These are phyloP conservation scores for Pseudomassariella vexata DNA, from an alignment of 2,329 filamentous ascomycete species.

Conservation along the genomic window DNA sequence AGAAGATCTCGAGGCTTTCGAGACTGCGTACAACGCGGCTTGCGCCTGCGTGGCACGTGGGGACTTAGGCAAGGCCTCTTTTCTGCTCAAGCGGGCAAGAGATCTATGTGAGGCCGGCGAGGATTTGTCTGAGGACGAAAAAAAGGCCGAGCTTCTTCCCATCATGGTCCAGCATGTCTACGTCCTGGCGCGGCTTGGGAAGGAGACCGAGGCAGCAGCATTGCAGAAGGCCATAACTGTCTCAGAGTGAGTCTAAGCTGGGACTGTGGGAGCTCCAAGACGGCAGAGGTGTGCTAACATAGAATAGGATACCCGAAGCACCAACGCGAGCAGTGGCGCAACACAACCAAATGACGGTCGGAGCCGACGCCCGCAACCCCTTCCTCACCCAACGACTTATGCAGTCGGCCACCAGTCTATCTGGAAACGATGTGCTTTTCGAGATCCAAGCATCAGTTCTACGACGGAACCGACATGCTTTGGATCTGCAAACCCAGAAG, in stretches of 20 bases:
- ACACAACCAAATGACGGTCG: conserved; percentile 51
- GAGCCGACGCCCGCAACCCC: conserved; percentile 49
- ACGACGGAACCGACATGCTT: conserved; percentile 55
- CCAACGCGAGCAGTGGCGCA: conserved; percentile 62
- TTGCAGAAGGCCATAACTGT: conserved; percentile 58
- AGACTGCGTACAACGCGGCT: conserved; percentile 76
- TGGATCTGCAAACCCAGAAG: conserved; percentile 64
- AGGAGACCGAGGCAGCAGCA: conserved; percentile 57
- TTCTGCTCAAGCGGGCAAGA: conserved; percentile 64
- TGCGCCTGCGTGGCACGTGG: conserved; percentile 67
- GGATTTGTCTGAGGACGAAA: conserved; percentile 69
- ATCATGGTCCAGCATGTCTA: conserved; percentile 74
- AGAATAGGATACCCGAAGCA: conserved; percentile 55
- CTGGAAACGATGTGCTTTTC: conserved; percentile 61
- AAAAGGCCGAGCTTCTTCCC: conserved; percentile 65
- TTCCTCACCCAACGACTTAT: conserved; percentile 61
- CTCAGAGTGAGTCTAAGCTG: conserved; percentile 47
- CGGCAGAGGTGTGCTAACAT: background rate
- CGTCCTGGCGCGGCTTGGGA: conserved; percentile 61
- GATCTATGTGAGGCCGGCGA: conserved; percentile 68
- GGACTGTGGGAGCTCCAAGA: too few species aligned
- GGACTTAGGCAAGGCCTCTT: conserved; percentile 57
- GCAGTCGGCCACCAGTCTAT: conserved; percentile 44
- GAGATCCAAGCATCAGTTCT: conserved; percentile 61
- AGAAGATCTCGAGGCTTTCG: conserved; percentile 68